Base-by-base conservation (phyloP, 805 yeast species). In the Candida yuanshanica region DNA sequence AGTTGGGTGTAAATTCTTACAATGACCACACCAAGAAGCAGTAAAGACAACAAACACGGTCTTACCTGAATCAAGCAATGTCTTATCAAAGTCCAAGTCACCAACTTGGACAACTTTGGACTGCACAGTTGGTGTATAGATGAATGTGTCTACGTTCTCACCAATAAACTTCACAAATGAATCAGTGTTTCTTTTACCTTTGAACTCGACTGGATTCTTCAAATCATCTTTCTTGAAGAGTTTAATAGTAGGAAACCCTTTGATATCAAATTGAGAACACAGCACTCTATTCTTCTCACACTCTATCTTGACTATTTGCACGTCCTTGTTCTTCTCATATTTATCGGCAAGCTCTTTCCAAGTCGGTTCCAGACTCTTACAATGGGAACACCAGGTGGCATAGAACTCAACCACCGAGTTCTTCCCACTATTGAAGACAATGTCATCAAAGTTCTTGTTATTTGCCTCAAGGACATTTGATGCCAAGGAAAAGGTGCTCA, bases 311-410 rank as follows among this genome's bases (percentile, higher is more conserved):
- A 95, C 96, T 53, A 93, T 70, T 33, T 81, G 66, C 41, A 91
- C 84, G 58, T 78, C 70, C 37, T 67, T 67, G 39, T 66, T 63
- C 29, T 69, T 66, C 40, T 70, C 69, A 66, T 74, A 85, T 36
- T 80, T 56, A 31, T 69, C 79, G 34, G 90, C 96, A 51, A 93
- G 73, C 58, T 89, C 90, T 55, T 85, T 95, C 71, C 81, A 88
- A 43, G 71, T 73, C 54, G 96, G 96, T 35, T 89, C 91, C 59
- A 90, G 73, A 60, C 75, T 86, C 73, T 87, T 87, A 72, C 96
- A 88, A 73, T 89, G 96, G 37, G 95, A 89, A 71, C 96, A 89
- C 96, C 96, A 90, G 60, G 95, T 89, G 38, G 98, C 97, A 60
- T 86, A 91, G 68, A 89, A 91, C 69, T 87, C 84, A 48, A 87